Evolutionary conservation across 257 asterid genomes (phyloP), one percentile per base, ranked within the genome.

Genomic region (Solanum bulbocastanum): DNA sequence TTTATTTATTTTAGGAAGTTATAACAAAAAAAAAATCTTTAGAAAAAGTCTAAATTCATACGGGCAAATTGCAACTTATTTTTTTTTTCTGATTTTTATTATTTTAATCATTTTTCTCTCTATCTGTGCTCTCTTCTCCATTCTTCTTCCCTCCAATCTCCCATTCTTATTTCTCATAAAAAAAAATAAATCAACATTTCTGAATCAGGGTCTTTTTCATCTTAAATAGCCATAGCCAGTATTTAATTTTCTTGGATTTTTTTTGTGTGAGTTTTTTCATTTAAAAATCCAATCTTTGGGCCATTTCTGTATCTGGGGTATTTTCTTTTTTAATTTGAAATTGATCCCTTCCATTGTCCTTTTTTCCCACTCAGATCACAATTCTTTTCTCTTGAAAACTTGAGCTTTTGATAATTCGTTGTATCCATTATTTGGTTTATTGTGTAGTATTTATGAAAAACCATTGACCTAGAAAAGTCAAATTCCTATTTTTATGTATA

Each of bases 51-150:
- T 15, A 76, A 87, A 72, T 87, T 9, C 69, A 10, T 71, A 90
- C 92, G 92, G 92, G 92, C 90, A 84, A 85, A 52, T 84, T 87
- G 85, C 87, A 89, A 27, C 60, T 40, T 65, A n/a, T 44, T 18
- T 27, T 8, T 20, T 40, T 25, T 18, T 20, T 56, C 2, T 83
- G 6, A 15, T 20, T 42, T 66, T 72, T 46, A 44, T 82, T 25
- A 72, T 66, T 88, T 85, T 62, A 83, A 68, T 86, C 79, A 65
- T 66, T 88, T 88, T 40, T 66, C 5, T 15, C 16, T 22, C 30
- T 18, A 4, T 35, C 40, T 30, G 39, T 10, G 11, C 9, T 4
- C 10, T 84, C 84, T 81, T 87, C 89, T 68, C 87, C 75, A 14
- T 87, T 46, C 40, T 89, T 83, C 85, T 30, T 82, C 85, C 85